Percentiles rank a stretch among this genome's conserved stretches.
phyloP scores from a whole-genome alignment of 2,329 filamentous ascomycete genomes.

The Cladophialophora chaetospira region DNA sequence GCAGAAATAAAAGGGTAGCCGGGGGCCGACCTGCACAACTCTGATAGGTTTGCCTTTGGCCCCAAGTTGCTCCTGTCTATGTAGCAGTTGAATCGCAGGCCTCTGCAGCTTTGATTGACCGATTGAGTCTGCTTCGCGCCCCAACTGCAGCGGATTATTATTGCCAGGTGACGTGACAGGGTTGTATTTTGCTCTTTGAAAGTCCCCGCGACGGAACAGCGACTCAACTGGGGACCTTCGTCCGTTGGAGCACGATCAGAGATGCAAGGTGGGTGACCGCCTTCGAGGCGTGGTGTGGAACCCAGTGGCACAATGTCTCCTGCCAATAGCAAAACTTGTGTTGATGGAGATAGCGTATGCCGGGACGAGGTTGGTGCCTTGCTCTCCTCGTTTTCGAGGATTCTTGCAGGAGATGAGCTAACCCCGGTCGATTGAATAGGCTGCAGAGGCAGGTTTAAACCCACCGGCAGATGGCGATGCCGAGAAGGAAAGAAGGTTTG shows the following conservation, averaged over 20 bases:
- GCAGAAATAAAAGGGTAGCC: conserved; percentile 12
- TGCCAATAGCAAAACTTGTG: conserved; percentile 19
- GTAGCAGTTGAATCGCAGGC: conserved; percentile 20
- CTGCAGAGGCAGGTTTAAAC: conserved; percentile 25
- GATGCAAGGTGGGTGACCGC: conserved; percentile 17
- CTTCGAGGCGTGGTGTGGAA: conserved; percentile 18
- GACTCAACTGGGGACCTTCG: conserved; percentile 17
- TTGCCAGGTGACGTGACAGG: conserved; percentile 21
- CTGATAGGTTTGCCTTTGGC: conserved; percentile 18
- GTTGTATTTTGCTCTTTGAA: conserved; percentile 2
- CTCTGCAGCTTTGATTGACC: conserved; percentile 11
- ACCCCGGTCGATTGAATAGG: conserved; percentile 13
- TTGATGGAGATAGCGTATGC: conserved; percentile 18
- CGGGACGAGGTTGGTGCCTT: conserved; percentile 12
- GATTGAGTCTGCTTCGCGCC: conserved; percentile 7
- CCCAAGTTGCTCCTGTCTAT: conserved; percentile 16
- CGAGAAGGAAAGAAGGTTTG: conserved; percentile 21
- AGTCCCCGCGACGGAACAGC: conserved; percentile 5
- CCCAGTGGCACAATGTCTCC: conserved; percentile 12
- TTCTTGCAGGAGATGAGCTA: conserved; percentile 7
- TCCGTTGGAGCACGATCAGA: conserved; percentile 25
- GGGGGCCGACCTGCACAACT: conserved; percentile 14
- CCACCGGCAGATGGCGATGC: conserved; percentile 25
- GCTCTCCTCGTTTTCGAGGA: conserved; percentile 3
- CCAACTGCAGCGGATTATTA: conserved; percentile 3